Evolutionary conservation across 2,329 filamentous ascomycete species (phyloP), one percentile per base, ranked within the genome.

Genomic region (Pleurostoma richardsiae): DNA sequence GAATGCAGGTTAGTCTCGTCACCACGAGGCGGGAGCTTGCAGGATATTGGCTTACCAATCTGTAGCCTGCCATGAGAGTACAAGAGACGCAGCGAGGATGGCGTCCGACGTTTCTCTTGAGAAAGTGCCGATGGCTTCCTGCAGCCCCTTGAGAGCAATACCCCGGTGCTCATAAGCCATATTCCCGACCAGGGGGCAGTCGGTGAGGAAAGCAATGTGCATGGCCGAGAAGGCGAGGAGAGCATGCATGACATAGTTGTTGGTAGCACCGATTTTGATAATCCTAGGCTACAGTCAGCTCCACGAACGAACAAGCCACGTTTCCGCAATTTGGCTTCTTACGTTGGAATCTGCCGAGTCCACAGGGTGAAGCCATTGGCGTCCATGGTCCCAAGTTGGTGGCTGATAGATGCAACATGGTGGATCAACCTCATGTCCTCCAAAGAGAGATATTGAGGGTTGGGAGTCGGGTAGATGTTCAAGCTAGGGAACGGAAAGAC

Each of bases 41-140:
- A 62, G 56, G 55, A 39, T 60, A 72, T 64, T 63, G 60, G 46
- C 85, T 75, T 78, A 95, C 92, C 91, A 97, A 72, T 97, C 92
- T 50, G 86, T 94, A 47, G 90, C 88, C 71, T 97, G 92, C 91
- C 94, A 97, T 36, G 91, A 95, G 43, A 99, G 78, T 42, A 97
- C 80, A 40, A 96, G 82, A 29, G 92, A 96, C 30, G 91, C 89
- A 29, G 91, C 92, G 46, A 99, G 78, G 52, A 96, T 85, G 40
- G 91, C 90, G 68, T 99, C 92, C 2, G 90, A 92, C 51, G 90
- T 95, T 44, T 86, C 83, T 57, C 83, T 83, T 3, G 88, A 95
- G 67, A 97, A 96, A 26, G 79, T 78, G 40, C 84, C 82, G 56
- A 97, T 91, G 29, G 90, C 90, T 60, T 91, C 86, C 60, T 96